Base-by-base conservation (phyloP, 495 filamentous ascomycete genomes). In the Daldinia concentrica region DNA sequence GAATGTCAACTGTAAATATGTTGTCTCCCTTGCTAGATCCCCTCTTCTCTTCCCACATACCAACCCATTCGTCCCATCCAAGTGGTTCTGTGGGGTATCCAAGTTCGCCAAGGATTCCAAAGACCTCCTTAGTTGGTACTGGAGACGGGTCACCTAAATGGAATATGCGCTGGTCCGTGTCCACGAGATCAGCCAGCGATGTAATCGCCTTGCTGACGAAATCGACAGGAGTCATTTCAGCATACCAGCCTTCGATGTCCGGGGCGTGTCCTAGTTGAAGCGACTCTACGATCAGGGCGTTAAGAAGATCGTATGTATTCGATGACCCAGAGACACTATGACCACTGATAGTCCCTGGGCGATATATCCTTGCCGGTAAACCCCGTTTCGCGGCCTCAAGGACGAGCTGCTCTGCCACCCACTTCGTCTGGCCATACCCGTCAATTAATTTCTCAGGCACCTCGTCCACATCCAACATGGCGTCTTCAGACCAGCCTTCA, bases 221-320 rank as follows among this genome's bases (percentile, higher is more conserved):
- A 77, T 92, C 89, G 2, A 90, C 90, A 0, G 90, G 90, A 2
- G 90, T 91, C 89, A 91, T 91, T 78, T 92, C 90, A 0, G 88
- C 88, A 29, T 86, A 85, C 89, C 90, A 91, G 58, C 87, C 89
- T 37, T 87, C 81, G 24, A 91, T 86, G 59, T 90, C 85, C 0
- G 89, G 89, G 4, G 84, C 84, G 59, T 85, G 85, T 22, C 89
- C 89, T 0, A 92, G 72, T 30, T 86, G 84, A 36, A 91, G 84
- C 7, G 89, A 91, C 70, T 92, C 90, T 1, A 92, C 88, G 24
- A 91, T 81, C 58, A 92, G 66, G 0, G 90, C 90, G 66, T 86
- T 87, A 12, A 92, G 79, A 6, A 92, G 81, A 83, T 91, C 90
- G 79, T 86, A 91, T 0, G 88, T 84, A 64, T 92, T 92, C 1